Evolutionary conservation across 768 basidiomycete genomes (phyloP).

Genomic region (Tylopilus sp.): DNA sequence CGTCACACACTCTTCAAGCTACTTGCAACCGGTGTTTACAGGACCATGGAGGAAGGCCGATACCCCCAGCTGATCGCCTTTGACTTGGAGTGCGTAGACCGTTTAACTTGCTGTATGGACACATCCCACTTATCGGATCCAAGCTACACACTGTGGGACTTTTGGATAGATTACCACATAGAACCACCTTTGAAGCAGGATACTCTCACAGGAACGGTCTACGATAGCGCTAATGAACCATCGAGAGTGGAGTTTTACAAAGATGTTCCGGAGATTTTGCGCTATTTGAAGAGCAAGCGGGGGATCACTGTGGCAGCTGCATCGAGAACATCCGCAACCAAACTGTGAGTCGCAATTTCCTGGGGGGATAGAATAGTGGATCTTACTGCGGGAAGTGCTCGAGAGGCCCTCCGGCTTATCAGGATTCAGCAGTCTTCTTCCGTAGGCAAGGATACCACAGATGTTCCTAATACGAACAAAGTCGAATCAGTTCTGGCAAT

Average conservation of each 20-base stretch:
- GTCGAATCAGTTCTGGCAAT: conserved; percentile 44
- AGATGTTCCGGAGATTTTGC: conserved; percentile 73
- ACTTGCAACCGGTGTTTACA: background rate
- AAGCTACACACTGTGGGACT: conserved; percentile 83
- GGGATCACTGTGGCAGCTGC: conserved; percentile 64
- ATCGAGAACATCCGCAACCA: conserved; percentile 67
- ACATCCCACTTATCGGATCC: background rate
- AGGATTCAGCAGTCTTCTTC: conserved; percentile 44
- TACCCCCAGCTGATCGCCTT: conserved; percentile 71
- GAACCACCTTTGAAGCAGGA: conserved; percentile 53
- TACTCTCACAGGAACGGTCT: conserved; percentile 20
- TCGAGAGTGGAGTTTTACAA: conserved; percentile 62
- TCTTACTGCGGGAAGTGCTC: conserved; percentile 48
- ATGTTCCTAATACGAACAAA: conserved; percentile 2
- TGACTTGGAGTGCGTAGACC: conserved; percentile 65
- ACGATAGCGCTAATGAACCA: conserved; percentile 21
- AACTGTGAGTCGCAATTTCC: conserved; percentile 47
- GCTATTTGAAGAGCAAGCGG: conserved; percentile 43
- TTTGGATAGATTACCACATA: conserved; percentile 85
- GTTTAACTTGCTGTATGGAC: conserved; percentile 3
- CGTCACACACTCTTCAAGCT: background rate
- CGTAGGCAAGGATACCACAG: conserved; percentile 24
- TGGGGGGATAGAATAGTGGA: background rate
- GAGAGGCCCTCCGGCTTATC: conserved; percentile 66
- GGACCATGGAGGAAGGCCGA: conserved; percentile 20